Conservation (phyloP, 169 alveolate genomes). For the Cryptosporidium sp. region DNA sequence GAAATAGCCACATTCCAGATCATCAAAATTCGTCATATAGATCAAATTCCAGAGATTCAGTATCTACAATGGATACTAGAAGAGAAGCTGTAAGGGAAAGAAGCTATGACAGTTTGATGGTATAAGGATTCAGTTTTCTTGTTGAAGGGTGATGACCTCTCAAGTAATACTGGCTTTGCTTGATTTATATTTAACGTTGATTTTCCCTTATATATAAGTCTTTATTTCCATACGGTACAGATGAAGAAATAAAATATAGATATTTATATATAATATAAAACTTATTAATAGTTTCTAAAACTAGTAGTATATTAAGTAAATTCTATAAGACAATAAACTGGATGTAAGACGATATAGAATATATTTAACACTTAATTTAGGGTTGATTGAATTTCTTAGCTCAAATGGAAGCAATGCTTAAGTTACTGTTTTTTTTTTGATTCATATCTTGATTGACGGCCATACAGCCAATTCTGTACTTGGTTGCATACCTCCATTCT, state of each 20-base stretch:
- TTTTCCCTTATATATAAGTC: neutral
- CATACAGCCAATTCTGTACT: neutral
- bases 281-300: neutral
- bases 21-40: constrained; percentile 55
- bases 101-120: constrained; percentile 13
- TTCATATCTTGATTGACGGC: neutral
- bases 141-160: constrained; percentile 42
- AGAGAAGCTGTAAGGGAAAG: constrained; percentile 34
- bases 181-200: neutral
- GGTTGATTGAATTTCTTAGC: neutral
- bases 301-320: neutral
- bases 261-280: neutral
- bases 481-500: constrained; percentile 48
- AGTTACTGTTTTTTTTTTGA: neutral
- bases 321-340: neutral
- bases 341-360: neutral
- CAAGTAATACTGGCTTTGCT: constrained; percentile 15
- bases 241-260: neutral
- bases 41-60: constrained; percentile 57
- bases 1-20: constrained; percentile 26
- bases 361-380: neutral
- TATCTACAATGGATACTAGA: constrained; percentile 59
- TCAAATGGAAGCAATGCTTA: neutral
- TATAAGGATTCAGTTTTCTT: constrained; percentile 6
- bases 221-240: neutral